phyloP scores from a whole-genome alignment of 805 yeast species.

The Clavispora fructus region DNA sequence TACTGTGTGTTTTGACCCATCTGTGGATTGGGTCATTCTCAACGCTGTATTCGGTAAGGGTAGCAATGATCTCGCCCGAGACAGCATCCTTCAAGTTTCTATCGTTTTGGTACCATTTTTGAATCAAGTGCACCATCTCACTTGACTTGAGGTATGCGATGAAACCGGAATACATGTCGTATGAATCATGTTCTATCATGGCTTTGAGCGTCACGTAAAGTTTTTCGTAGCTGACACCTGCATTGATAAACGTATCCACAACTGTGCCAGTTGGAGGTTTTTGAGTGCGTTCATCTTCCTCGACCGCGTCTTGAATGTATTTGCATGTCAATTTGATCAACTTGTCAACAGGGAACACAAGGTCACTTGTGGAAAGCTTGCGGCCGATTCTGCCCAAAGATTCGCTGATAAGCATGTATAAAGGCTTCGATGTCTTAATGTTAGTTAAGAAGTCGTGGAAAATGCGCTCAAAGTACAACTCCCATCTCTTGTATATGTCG shows the following conservation, averaged over 20 bases:
- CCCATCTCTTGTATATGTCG: conserved; percentile 80
- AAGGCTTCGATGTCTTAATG: conserved; percentile 23
- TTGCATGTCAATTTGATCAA: conserved; percentile 62
- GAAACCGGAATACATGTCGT: conserved; percentile 48
- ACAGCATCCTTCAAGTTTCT: conserved; percentile 57
- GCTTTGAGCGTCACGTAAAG: conserved; percentile 61
- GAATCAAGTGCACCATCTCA: conserved; percentile 62
- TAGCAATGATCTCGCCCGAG: conserved; percentile 39
- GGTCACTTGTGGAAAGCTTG: conserved; percentile 61
- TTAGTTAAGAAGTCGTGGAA: conserved; percentile 27
- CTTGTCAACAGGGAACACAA: conserved; percentile 73
- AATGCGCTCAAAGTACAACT: conserved; percentile 54
- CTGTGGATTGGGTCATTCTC: conserved; percentile 52
- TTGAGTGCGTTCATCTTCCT: conserved; percentile 28
- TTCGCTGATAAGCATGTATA: conserved; percentile 33
- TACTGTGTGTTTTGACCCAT: conserved; percentile 14
- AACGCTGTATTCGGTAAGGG: conserved; percentile 42
- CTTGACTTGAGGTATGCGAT: conserved; percentile 29
- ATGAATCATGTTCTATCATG: conserved; percentile 53
- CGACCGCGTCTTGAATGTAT: conserved; percentile 39
- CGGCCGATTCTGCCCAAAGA: conserved; percentile 52
- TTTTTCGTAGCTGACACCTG: conserved; percentile 61
- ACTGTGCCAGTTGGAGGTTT: conserved; percentile 49
- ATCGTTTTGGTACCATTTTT: conserved; percentile 63
- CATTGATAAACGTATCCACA: conserved; percentile 55